Evolutionary conservation across 1,139 yeast genomes (phyloP).

Genomic region (Geotrichum phurueaensis): DNA sequence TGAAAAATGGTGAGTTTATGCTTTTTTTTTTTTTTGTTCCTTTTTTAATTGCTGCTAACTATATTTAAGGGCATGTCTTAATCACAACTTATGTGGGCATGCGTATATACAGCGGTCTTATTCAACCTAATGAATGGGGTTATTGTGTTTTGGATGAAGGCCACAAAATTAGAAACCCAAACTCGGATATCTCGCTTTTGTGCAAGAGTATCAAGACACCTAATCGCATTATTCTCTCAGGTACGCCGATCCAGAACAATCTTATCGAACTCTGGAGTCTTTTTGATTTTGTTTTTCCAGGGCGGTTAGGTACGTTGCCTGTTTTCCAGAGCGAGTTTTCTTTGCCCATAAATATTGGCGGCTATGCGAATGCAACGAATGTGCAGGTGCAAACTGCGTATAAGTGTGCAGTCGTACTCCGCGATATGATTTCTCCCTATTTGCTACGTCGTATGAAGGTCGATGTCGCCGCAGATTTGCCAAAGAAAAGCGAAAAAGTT

Average conservation of each 20-base stretch:
- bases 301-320: conserved; percentile 87
- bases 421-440: conserved; percentile 88
- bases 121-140: conserved; percentile 77
- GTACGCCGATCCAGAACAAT: conserved; percentile 95
- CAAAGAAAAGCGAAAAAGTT: conserved; percentile 90
- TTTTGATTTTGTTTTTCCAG: conserved; percentile 93
- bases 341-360: conserved; percentile 92
- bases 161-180: conserved; percentile 92
- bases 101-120: conserved; percentile 62
- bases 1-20: conserved; percentile 43
- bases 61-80: conserved; percentile 49
- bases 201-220: conserved; percentile 79
- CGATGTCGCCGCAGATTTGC: conserved; percentile 95
- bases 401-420: conserved; percentile 85
- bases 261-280: conserved; percentile 87
- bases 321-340: conserved; percentile 91
- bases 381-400: conserved; percentile 95
- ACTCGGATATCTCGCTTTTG: conserved; percentile 76
- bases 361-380: conserved; percentile 94
- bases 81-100: conserved; percentile 92
- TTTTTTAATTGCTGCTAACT: background rate
- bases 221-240: conserved; percentile 80
- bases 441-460: conserved; percentile 77
- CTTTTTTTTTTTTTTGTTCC: background rate
- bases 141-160: conserved; percentile 93